Conservation (phyloP, 1,284 basidiomycete species). For the Austroboletus niveus region DNA sequence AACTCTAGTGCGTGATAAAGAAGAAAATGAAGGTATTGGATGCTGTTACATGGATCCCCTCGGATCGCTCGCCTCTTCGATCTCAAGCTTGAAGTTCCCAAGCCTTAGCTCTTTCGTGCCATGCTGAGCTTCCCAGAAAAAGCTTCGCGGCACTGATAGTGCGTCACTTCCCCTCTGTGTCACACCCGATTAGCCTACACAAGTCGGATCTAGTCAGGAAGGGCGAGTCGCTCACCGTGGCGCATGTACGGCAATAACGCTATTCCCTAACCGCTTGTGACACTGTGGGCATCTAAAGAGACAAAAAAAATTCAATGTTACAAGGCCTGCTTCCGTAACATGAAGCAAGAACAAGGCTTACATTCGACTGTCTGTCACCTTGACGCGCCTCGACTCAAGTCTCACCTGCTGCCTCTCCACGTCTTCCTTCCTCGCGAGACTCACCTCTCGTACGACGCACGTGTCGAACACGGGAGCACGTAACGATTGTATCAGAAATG, state of each 20-base stretch:
- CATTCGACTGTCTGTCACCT: conserved; percentile 89
- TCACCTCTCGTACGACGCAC: conserved; percentile 64
- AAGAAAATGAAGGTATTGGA: too few relatives aligned
- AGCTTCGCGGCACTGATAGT: conserved; percentile 88
- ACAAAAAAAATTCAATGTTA: too few relatives aligned
- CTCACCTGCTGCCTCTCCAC: conserved; percentile 69
- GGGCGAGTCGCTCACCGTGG: conserved; percentile 55
- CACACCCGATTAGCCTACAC: not conserved
- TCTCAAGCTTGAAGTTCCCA: too few relatives aligned
- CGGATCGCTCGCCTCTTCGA: too few relatives aligned
- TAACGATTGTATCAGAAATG: conserved; percentile 78
- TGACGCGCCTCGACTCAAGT: conserved; percentile 81
- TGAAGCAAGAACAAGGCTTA: conserved; percentile 38
- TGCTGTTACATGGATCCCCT: too few relatives aligned
- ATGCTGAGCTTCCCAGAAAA: conserved; percentile 62
- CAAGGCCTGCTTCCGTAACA: too few relatives aligned
- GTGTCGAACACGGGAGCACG: conserved; percentile 67
- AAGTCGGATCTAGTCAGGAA: not conserved
- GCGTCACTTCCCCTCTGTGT: conserved; percentile 85
- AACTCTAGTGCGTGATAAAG: too few relatives aligned
- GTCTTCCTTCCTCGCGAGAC: conserved; percentile 71
- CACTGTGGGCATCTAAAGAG: conserved; percentile 85
- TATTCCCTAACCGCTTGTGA: conserved; percentile 91
- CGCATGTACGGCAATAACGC: conserved; percentile 91
- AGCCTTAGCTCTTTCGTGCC: conserved; percentile 12